Evolutionary conservation across 495 filamentous ascomycete species (phyloP).

Genomic region (Thermothielavioides terrestris): DNA sequence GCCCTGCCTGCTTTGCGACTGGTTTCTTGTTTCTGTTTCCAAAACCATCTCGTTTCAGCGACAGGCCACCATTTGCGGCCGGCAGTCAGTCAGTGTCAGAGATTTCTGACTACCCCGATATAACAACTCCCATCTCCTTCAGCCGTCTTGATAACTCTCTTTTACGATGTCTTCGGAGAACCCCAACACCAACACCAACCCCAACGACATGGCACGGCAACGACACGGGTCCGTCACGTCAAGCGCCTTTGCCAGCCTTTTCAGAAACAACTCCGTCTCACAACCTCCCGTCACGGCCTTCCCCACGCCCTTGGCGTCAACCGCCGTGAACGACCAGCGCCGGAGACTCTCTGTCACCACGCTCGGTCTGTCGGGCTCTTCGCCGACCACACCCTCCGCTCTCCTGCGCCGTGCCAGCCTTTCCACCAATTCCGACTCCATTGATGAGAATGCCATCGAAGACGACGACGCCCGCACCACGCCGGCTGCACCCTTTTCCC

Average conservation of each 20-base stretch:
- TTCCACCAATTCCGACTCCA: slow-evolving; percentile 63
- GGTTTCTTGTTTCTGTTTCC: too few relatives aligned
- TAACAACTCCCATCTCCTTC: not conserved
- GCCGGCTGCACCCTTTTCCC: slow-evolving; percentile 66
- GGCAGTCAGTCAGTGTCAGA: not conserved
- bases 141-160: not conserved
- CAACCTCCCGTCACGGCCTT: slow-evolving; percentile 34
- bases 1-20: not conserved
- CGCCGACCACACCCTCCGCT: slow-evolving; percentile 51
- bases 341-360: slow-evolving; percentile 85
- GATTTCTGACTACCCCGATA: slow-evolving; percentile 4
- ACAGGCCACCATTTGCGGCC: not conserved
- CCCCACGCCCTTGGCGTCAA: slow-evolving; percentile 57
- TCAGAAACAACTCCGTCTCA: slow-evolving; percentile 42
- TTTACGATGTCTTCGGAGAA: slow-evolving; percentile 36
- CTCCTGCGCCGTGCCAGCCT: slow-evolving; percentile 65
- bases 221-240: slow-evolving; percentile 50
- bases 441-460: slow-evolving; percentile 81
- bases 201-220: slow-evolving; percentile 30
- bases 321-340: slow-evolving; percentile 61
- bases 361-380: slow-evolving; percentile 68
- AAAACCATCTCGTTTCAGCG: not conserved
- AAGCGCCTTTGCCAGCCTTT: slow-evolving; percentile 47
- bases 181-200: slow-evolving; percentile 23
- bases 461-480: slow-evolving; percentile 55